These are phyloP conservation scores for Blepharisma stoltei DNA, from an alignment of 73 alveolate genomes.

Conservation along the genomic window DNA sequence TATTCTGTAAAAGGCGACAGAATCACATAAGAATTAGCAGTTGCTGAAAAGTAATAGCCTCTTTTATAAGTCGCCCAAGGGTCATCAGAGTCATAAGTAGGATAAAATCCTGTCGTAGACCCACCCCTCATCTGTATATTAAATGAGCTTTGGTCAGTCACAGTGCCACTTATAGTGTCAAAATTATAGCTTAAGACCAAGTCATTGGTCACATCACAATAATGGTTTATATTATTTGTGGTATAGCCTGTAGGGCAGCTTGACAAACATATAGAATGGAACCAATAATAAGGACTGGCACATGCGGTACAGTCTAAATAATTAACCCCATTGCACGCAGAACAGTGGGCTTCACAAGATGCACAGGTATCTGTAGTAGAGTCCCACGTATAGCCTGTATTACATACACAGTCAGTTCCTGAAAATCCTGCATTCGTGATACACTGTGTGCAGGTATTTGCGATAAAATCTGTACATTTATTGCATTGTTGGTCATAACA, in stretches of 20 bases:
- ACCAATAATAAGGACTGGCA: background rate
- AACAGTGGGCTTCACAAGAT: background rate
- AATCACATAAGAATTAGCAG: background rate
- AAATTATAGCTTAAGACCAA: background rate
- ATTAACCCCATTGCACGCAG: background rate
- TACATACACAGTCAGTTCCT: background rate
- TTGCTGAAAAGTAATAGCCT: constrained; percentile 3
- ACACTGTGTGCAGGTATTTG: constrained; percentile 18
- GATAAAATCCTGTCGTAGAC: background rate
- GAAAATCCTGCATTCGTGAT: background rate
- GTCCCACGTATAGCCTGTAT: constrained; percentile 1
- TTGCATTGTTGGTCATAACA: background rate
- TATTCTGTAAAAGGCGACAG: background rate
- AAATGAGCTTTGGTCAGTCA: background rate
- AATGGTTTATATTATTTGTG: background rate
- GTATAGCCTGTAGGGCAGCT: constrained; percentile 13
- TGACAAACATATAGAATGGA: constrained; percentile 4
- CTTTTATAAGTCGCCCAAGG: constrained; percentile 15
- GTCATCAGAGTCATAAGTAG: constrained; percentile 14
- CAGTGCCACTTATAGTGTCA: constrained; percentile 9
- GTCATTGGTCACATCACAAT: background rate
- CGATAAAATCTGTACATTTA: background rate
- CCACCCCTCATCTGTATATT: background rate
- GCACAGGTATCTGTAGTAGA: background rate
- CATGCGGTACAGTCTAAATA: constrained; percentile 3